These are phyloP conservation scores for Penicillium coprophilum DNA, from an alignment of 495 filamentous ascomycete genomes.

Conservation along the genomic window DNA sequence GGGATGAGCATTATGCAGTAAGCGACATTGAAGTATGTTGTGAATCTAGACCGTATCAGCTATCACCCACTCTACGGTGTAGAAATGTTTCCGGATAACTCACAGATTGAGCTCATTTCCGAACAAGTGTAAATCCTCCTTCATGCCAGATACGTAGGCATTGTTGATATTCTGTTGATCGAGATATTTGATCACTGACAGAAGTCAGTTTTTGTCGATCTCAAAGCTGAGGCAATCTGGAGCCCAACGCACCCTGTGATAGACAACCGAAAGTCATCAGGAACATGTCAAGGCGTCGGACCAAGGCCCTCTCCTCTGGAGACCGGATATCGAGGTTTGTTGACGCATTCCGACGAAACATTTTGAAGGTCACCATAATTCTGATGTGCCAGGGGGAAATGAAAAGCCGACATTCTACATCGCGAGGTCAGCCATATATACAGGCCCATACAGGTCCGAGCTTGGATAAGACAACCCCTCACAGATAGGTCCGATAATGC, in stretches of 20 bases:
- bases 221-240: background rate
- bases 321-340: conserved; percentile 19
- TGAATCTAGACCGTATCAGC: conserved; percentile 27
- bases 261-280: conserved; percentile 35
- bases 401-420: background rate
- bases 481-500: background rate
- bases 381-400: background rate
- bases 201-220: background rate
- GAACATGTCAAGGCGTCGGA: conserved; percentile 33
- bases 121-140: conserved; percentile 37
- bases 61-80: background rate
- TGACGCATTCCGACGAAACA: conserved; percentile 18
- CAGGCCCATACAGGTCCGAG: background rate
- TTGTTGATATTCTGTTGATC: conserved; percentile 58
- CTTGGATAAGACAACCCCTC: conserved; percentile 10
- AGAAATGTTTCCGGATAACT: background rate
- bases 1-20: conserved; percentile 62
- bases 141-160: conserved; percentile 48
- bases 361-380: conserved; percentile 22
- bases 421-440: background rate
- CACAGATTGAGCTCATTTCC: conserved; percentile 48
- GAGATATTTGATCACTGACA: conserved; percentile 51
- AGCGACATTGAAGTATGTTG: conserved; percentile 56
- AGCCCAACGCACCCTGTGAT: conserved; percentile 26
- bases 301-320: conserved; percentile 31